phyloP scores from a whole-genome alignment of 805 yeast genomes.

The Lachancea sp. region DNA sequence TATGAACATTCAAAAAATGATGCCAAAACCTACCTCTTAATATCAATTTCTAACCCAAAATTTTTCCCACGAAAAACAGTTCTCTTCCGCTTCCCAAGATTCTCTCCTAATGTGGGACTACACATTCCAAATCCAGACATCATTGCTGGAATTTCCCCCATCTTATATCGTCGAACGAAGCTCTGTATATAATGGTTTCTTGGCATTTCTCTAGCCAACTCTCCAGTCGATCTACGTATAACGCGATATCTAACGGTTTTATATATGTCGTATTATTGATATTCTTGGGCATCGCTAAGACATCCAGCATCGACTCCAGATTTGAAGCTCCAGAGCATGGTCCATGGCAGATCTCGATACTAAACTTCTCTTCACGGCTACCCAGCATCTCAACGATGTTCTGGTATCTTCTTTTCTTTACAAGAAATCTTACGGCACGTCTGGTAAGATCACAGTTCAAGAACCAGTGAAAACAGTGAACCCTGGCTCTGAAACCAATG shows the following conservation, averaged over 20 bases:
- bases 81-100: too few relatives aligned
- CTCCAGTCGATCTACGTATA: background rate
- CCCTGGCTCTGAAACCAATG: background rate
- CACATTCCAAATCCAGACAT: too few relatives aligned
- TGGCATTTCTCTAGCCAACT: background rate
- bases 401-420: slow-evolving; percentile 9
- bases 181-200: background rate
- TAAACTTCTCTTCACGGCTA: slow-evolving; percentile 1
- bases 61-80: too few relatives aligned
- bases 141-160: too few relatives aligned
- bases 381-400: slow-evolving; percentile 7
- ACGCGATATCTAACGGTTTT: background rate
- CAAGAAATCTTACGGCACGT: slow-evolving; percentile 5
- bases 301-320: background rate
- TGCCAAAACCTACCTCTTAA: too few relatives aligned
- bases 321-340: background rate
- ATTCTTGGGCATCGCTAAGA: background rate
- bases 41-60: too few relatives aligned
- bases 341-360: slow-evolving; percentile 1
- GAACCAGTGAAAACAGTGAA: background rate
- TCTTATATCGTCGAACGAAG: too few relatives aligned
- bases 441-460: background rate
- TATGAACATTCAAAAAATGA: too few relatives aligned
- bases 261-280: background rate
- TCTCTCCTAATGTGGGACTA: too few relatives aligned